Percentiles rank a stretch among this genome's conserved stretches.
phyloP scores from a whole-genome alignment of 2,329 filamentous ascomycete genomes.

The Xylaria sp. region DNA sequence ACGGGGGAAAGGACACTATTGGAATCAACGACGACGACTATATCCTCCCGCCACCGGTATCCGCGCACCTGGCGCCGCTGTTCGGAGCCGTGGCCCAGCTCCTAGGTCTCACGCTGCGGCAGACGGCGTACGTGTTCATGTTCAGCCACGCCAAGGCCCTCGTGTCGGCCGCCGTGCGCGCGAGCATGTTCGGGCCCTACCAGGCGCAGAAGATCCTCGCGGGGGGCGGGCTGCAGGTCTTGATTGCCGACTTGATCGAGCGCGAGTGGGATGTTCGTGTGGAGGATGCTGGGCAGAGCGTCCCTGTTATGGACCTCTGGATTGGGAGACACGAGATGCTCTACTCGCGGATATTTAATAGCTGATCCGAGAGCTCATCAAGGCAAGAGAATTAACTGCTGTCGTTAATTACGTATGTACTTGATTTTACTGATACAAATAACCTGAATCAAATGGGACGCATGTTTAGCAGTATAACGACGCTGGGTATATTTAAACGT shows the following conservation, averaged over 20 bases:
- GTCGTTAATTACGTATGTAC: not conserved
- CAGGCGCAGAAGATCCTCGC: conserved; percentile 80
- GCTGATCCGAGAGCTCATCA: conserved; percentile 54
- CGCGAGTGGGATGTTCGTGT: conserved; percentile 67
- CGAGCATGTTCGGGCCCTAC: conserved; percentile 83
- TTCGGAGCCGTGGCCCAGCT: conserved; percentile 73
- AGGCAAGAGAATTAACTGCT: not conserved
- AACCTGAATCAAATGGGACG: not conserved
- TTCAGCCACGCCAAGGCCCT: conserved; percentile 81
- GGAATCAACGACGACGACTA: conserved; percentile 29
- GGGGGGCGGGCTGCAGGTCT: conserved; percentile 64
- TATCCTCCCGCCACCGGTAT: conserved; percentile 58
- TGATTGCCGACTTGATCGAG: conserved; percentile 68
- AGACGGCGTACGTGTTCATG: conserved; percentile 80
- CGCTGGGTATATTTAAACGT: conserved; percentile 25
- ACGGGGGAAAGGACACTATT: not conserved
- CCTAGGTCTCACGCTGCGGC: conserved; percentile 68
- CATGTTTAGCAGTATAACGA: not conserved
- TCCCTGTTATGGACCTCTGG: conserved; percentile 85
- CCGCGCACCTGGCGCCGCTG: conserved; percentile 76
- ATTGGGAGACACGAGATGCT: conserved; percentile 83
- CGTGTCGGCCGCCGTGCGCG: conserved; percentile 79
- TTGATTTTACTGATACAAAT: not conserved
- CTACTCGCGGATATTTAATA: conserved; percentile 90
- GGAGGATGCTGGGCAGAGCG: conserved; percentile 77